phyloP scores from a whole-genome alignment of 2,329 filamentous ascomycete species.

The Penicillium digitatum region DNA sequence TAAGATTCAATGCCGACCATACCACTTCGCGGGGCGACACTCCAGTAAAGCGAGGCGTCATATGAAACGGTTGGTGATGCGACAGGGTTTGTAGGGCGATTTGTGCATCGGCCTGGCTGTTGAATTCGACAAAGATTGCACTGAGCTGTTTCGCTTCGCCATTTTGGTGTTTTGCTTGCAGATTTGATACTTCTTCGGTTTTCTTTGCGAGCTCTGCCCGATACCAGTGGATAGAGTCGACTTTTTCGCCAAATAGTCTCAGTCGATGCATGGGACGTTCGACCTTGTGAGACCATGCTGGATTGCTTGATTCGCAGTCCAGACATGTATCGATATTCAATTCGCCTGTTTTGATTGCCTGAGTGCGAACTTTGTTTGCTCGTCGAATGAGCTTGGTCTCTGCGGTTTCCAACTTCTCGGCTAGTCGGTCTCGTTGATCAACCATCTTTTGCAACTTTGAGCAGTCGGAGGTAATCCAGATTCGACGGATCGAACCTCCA shows the following conservation, averaged over 20 bases:
- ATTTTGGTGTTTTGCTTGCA: constrained; percentile 61
- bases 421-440: constrained; percentile 70
- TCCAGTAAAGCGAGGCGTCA: constrained; percentile 82
- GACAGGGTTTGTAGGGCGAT: constrained; percentile 78
- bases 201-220: constrained; percentile 69
- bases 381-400: constrained; percentile 79
- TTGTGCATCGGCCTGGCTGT: constrained; percentile 76
- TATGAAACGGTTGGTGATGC: constrained; percentile 79
- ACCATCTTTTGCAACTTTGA: constrained; percentile 74
- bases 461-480: constrained; percentile 79
- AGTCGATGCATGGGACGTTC: constrained; percentile 69
- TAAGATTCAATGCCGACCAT: constrained; percentile 76
- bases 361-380: constrained; percentile 66
- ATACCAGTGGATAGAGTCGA: constrained; percentile 86
- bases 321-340: constrained; percentile 21
- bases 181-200: constrained; percentile 63
- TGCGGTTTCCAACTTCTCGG: constrained; percentile 76
- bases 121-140: constrained; percentile 87
- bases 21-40: constrained; percentile 80
- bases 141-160: constrained; percentile 63
- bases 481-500: constrained; percentile 69
- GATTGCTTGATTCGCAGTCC: constrained; percentile 30
- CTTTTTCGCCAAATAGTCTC: constrained; percentile 72
- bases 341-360: constrained; percentile 47
- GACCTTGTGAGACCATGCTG: constrained; percentile 31